A percentile compares a stretch with the other conserved stretches of the same genome.
phyloP scores from a whole-genome alignment of 2,329 filamentous ascomycete genomes.

The Xenosphaeropsis pyriputrescens region DNA sequence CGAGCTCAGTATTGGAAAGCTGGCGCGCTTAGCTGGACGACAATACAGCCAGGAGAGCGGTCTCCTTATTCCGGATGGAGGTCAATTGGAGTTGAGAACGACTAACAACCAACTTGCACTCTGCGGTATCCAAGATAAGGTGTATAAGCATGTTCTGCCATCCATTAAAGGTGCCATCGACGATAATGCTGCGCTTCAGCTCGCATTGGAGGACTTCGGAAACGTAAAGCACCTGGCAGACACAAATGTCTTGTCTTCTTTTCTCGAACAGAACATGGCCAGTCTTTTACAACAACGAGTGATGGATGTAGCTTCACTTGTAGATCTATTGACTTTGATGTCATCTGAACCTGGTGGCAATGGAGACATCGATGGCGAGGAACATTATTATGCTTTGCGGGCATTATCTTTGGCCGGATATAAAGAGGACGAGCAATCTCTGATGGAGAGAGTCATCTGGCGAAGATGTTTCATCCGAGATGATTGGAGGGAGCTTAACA shows the following conservation, averaged over 20 bases:
- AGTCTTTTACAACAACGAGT: slow-evolving; percentile 58
- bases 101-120: slow-evolving; percentile 14
- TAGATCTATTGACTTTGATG: slow-evolving; percentile 72
- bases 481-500: slow-evolving; percentile 70
- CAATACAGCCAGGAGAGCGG: slow-evolving; percentile 24
- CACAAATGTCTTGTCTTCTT: slow-evolving; percentile 49
- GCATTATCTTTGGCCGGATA: slow-evolving; percentile 28
- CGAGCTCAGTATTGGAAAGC: slow-evolving; percentile 77
- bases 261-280: slow-evolving; percentile 58
- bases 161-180: slow-evolving; percentile 63
- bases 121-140: slow-evolving; percentile 63
- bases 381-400: slow-evolving; percentile 49
- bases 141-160: slow-evolving; percentile 58
- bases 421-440: slow-evolving; percentile 40
- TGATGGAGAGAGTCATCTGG: slow-evolving; percentile 58
- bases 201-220: slow-evolving; percentile 50
- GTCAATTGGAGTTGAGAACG: slow-evolving; percentile 21
- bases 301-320: slow-evolving; percentile 48
- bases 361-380: slow-evolving; percentile 31
- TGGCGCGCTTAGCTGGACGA: slow-evolving; percentile 54
- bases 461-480: slow-evolving; percentile 72
- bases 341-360: slow-evolving; percentile 23
- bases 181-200: slow-evolving; percentile 58
- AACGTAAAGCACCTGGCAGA: slow-evolving; percentile 37
- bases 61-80: slow-evolving; percentile 8